Evolutionary conservation across 2,329 filamentous ascomycete species (phyloP).

Genomic region (Ophiostoma sp.): DNA sequence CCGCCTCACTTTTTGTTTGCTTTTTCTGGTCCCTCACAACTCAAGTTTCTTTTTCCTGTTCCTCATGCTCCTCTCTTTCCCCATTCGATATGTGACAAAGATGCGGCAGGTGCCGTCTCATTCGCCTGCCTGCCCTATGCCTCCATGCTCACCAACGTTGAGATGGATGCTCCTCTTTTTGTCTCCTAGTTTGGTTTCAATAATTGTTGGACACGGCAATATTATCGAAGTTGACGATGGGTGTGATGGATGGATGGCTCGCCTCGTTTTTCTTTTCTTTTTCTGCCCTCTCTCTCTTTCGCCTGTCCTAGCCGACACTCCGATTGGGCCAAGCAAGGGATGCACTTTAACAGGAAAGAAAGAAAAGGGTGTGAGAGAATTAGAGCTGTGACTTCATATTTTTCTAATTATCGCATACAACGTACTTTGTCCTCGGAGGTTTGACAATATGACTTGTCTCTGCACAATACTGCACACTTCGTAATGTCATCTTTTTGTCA

Average conservation of each 20-base stretch:
- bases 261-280: slow-evolving; percentile 18
- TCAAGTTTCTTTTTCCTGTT: neutral
- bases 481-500: neutral
- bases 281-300: neutral
- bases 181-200: neutral
- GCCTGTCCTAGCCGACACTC: neutral
- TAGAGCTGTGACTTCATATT: neutral
- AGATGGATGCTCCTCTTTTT: neutral
- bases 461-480: neutral
- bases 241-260: neutral
- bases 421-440: neutral
- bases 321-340: slow-evolving; percentile 20
- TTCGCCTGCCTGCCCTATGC: neutral
- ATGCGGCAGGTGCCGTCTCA: slow-evolving; percentile 11
- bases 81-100: slow-evolving; percentile 3
- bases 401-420: neutral
- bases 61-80: neutral
- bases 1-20: slow-evolving; percentile 12
- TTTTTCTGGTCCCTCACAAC: neutral
- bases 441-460: neutral
- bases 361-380: neutral
- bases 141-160: too few species aligned
- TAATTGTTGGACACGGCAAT: neutral
- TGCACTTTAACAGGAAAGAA: neutral
- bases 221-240: neutral